Evolutionary conservation across 2,329 filamentous ascomycete genomes (phyloP), one percentile per base, ranked within the genome.

Genomic region (Fonsecaea multimorphosa): DNA sequence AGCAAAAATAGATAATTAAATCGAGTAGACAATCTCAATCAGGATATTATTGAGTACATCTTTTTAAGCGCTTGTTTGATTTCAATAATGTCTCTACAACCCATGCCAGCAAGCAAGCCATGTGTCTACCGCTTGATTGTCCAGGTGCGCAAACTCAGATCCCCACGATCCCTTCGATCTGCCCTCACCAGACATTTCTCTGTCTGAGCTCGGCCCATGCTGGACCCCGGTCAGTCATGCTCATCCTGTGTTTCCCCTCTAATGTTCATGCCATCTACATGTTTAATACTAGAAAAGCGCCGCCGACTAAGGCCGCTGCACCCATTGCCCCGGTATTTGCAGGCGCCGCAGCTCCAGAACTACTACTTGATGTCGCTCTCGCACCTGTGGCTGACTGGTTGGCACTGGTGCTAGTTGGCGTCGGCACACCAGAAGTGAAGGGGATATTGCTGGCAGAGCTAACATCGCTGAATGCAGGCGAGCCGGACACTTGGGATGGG

Each of bases 391-490:
- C 63, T 19, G 51, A 51, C 24, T 56, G 46, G n/a, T 58, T 67
- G 1, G 55, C 58, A 16, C 58, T 49, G 19, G 68, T 54, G 27
- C 38, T 58, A 9, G 80, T 83, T 0, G 84, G 76, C 1, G 78
- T 77, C 0, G 82, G 73, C 38, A 87, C 77, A 31, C 82, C 83
- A 22, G 81, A 83, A 0, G 87, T 89, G 74, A 86, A 88, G 0
- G 87, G 85, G 14, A 76, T 78, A 6, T 77, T 78, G 22, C 79
- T 79, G 29, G 75, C 84, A 7, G 81, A 79, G 5, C 79, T 81
- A 3, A 85, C 87, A 63, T 81, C 81, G 27, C 78, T 77, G 76
- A 85, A 91, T 1, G 83, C 87, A 3, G 84, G 80, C 0, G 78
- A 73, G 40, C 85, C 83, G 0, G 81, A 80, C 0, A 78, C 74